phyloP scores from a whole-genome alignment of 805 yeast genomes.

The Yueomyces sp. region DNA sequence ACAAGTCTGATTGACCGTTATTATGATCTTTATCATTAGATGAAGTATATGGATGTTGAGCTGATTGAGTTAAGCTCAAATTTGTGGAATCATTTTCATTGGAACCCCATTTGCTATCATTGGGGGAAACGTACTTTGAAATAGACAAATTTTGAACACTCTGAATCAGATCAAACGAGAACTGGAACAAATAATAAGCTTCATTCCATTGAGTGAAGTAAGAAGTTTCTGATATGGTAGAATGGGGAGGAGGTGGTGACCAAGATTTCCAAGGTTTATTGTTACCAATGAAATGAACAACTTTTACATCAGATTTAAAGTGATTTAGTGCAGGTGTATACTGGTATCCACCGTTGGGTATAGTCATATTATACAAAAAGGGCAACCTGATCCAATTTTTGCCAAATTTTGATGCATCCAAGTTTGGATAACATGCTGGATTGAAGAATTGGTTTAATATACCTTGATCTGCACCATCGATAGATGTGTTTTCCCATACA shows the following conservation, averaged over 20 bases:
- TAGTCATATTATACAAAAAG: constrained; percentile 73
- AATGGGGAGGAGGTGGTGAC: neutral
- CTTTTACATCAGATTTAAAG: constrained; percentile 31
- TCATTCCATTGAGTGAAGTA: constrained; percentile 9
- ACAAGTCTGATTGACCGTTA: neutral
- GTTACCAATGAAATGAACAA: constrained; percentile 58
- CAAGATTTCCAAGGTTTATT: constrained; percentile 40
- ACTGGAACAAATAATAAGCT: constrained; percentile 8
- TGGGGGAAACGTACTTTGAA: neutral
- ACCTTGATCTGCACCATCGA: constrained; percentile 94
- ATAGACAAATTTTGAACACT: neutral
- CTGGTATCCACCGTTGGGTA: constrained; percentile 50
- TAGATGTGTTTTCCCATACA: constrained; percentile 25
- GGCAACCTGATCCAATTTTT: constrained; percentile 57
- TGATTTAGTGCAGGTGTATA: constrained; percentile 55
- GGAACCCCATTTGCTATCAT: neutral
- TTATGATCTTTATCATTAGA: neutral
- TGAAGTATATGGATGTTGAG: neutral
- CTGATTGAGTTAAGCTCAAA: neutral
- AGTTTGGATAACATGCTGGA: constrained; percentile 8
- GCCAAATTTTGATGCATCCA: constrained; percentile 1
- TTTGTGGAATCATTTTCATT: neutral
- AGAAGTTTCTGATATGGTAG: neutral
- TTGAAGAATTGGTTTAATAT: constrained; percentile 62
- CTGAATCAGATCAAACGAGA: neutral